These are phyloP conservation scores for Protostelium mycophagum DNA, from an alignment of 78 protist species.

Conservation along the genomic window DNA sequence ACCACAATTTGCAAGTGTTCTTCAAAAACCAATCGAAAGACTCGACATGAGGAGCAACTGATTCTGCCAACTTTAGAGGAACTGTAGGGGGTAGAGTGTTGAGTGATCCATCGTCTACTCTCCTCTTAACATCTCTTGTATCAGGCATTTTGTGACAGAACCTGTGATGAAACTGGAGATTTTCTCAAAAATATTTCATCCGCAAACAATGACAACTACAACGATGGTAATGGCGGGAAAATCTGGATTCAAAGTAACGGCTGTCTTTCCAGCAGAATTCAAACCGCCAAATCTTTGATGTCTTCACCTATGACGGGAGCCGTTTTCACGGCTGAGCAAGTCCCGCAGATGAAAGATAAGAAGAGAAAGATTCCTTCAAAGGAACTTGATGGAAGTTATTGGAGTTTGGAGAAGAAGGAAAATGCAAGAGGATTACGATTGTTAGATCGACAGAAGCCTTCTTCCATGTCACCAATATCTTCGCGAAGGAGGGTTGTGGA, in stretches of 20 bases:
- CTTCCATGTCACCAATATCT: background rate
- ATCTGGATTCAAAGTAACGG: too few species aligned
- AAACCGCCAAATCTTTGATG: too few species aligned
- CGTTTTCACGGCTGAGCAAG: background rate
- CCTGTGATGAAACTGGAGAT: too few species aligned
- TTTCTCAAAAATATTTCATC: too few species aligned
- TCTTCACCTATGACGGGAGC: too few species aligned
- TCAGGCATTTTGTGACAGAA: background rate
- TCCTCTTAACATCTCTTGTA: background rate
- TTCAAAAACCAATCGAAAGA: conserved; percentile 45
- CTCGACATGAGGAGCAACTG: conserved; percentile 54
- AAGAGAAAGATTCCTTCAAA: background rate
- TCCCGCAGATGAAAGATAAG: background rate
- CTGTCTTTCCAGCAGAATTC: too few species aligned
- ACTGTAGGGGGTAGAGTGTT: background rate
- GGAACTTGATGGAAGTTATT: background rate
- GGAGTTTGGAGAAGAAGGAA: background rate
- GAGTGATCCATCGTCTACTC: background rate
- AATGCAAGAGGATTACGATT: background rate
- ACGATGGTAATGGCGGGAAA: too few species aligned
- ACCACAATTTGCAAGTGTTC: conserved; percentile 11
- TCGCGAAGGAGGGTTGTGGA: background rate
- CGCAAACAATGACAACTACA: too few species aligned
- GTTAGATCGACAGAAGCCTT: background rate
- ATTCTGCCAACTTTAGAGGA: conserved; percentile 1